Conservation (phyloP, 306 rosid genomes). For the Canavalia gladiata region DNA sequence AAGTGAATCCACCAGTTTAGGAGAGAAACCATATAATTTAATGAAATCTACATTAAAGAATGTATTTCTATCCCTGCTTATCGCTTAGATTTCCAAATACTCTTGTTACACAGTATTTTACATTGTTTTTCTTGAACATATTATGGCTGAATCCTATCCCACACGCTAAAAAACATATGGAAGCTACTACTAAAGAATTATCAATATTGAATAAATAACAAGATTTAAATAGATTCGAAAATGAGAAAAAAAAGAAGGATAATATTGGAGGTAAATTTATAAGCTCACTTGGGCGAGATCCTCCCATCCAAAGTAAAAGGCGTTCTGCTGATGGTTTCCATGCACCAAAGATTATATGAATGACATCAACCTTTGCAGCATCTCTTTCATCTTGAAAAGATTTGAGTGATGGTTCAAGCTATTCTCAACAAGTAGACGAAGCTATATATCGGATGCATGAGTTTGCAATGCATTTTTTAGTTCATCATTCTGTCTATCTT, state of each 20-base stretch:
- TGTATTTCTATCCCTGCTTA: too few species aligned
- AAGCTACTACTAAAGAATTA: not conserved
- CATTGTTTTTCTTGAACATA: not conserved
- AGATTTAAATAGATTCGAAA: not conserved
- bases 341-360: constrained; percentile 70
- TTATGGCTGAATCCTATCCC: not conserved
- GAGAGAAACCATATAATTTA: too few species aligned
- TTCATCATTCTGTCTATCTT: constrained; percentile 61
- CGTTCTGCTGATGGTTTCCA: constrained; percentile 82
- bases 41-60: too few species aligned
- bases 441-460: constrained; percentile 63
- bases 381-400: constrained; percentile 72
- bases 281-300: constrained; percentile 86
- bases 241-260: constrained; percentile 4
- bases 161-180: not conserved
- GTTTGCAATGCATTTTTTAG: constrained; percentile 74
- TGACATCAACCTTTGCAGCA: constrained; percentile 76
- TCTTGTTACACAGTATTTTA: constrained; percentile 1
- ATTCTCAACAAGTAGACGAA: constrained; percentile 64
- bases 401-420: constrained; percentile 67
- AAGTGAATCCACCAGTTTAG: too few species aligned
- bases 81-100: too few species aligned
- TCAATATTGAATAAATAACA: not conserved
- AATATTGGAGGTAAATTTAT: constrained; percentile 57
- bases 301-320: constrained; percentile 84